Evolutionary conservation across 306 rosid species (phyloP), one percentile per base, ranked within the genome.

Genomic region (Dryas drummondii): DNA sequence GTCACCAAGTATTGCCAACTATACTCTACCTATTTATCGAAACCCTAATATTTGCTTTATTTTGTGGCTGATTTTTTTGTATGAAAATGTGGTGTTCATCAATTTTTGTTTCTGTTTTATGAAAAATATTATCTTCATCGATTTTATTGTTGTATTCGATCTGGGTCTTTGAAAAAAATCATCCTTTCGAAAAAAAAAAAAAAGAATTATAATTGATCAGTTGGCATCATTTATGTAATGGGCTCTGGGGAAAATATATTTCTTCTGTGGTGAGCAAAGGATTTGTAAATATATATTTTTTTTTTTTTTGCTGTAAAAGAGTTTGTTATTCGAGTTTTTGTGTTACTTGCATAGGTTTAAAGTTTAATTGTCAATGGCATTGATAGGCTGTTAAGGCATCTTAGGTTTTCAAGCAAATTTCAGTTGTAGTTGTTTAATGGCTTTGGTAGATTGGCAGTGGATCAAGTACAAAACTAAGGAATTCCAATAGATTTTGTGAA

Each of bases 1-100:
- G 99, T 96, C 87, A 85, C 93, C 86, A 90, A 92, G 99, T 96
- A 82, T 47, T 7, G 47, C 4, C 62, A 54, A 63, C 70, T 44
- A 1, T 3, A n/a, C 4, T 32, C n/a, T 42, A 42, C 17, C 41
- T 64, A n/a, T 22, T 17, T 27, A 15, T 40, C 62, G 13, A 55
- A 17, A 78, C 73, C 37, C 9, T 68, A 62, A 56, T 71, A 60
- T 44, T 4, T 27, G 9, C 48, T 50, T 44, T 56, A 10, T 40
- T 32, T 13, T 4, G 46, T 42, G 3, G 75, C 41, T 72, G 54
- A 9, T 41, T 71, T 56, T 19, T 17, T 12, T 37, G 5, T 14
- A 0, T 48, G 41, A 10, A 7, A 49, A 37, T 55, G 41, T 42
- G 52, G 42, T 7, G 12, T 40, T 53, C 9, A n/a, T 40, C 2